These are phyloP conservation scores for Pseudocercospora pini-densiflorae DNA, from an alignment of 2,329 filamentous ascomycete genomes.

Conservation along the genomic window DNA sequence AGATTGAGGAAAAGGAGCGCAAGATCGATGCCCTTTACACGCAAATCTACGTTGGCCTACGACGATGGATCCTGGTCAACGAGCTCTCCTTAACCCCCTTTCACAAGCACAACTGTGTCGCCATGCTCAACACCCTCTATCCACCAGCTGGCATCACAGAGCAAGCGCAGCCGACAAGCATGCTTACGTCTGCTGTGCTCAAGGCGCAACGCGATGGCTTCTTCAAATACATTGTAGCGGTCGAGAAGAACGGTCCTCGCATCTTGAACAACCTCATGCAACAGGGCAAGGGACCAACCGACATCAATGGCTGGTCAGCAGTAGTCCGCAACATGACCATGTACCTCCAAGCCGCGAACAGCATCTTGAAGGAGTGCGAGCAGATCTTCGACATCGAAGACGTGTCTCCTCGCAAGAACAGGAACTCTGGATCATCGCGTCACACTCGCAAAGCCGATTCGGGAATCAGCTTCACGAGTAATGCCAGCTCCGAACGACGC, in stretches of 20 bases:
- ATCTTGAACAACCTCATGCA: constrained; percentile 59
- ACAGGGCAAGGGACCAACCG: constrained; percentile 56
- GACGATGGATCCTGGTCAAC: constrained; percentile 69
- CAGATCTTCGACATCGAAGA: constrained; percentile 52
- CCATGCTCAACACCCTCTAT: constrained; percentile 70
- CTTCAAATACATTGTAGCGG: constrained; percentile 64
- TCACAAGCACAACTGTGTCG: constrained; percentile 68
- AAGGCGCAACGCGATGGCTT: constrained; percentile 64
- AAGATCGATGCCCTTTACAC: constrained; percentile 62
- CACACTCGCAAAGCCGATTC: constrained; percentile 66
- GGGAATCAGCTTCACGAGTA: constrained; percentile 62
- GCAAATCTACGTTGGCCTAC: constrained; percentile 64
- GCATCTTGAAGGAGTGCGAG: constrained; percentile 64
- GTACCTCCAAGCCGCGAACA: constrained; percentile 63
- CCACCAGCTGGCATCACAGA: constrained; percentile 56
- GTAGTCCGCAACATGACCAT: constrained; percentile 57
- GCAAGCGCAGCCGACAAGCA: constrained; percentile 52
- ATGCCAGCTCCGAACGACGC: constrained; percentile 19
- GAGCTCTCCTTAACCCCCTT: constrained; percentile 66
- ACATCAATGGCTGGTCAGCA: constrained; percentile 61
- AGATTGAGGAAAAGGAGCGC: constrained; percentile 51
- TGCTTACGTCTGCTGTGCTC: constrained; percentile 58
- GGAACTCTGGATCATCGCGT: constrained; percentile 31
- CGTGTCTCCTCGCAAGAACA: constrained; percentile 33
- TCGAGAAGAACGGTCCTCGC: constrained; percentile 60